Evolutionary conservation across 192 early-diverging fungal species (phyloP), one percentile per base, ranked within the genome.

Genomic region (Podila clonocystis): DNA sequence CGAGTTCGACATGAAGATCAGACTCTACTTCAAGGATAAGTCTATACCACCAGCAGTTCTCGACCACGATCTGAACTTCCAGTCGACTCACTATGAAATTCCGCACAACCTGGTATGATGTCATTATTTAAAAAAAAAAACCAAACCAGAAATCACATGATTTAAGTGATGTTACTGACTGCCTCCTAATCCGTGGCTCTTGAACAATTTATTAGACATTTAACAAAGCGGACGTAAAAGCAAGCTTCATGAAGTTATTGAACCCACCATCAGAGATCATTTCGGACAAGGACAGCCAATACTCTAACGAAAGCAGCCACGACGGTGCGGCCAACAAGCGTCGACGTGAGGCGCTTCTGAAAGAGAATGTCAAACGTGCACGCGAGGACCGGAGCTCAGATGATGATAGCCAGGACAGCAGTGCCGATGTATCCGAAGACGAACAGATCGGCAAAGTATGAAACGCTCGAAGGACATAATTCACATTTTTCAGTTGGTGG

Each of bases 1-100:
- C 11, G 89, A 88, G 68, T 90, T 90, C 68, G 89, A 90, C 65
- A 83, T 90, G 77, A 80, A 85, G 41, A 85, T 90, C 41, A 75
- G 72, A 58, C 57, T 90, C 11, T 73, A 87, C 62, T 90, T 87
- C 64, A 67, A 61, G 8, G 82, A 89, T 58, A 85, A 88, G 24
- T 50, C 73, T 13, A 58, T 71, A 8, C 24, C 69, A 19, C 87
- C 87, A 8, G 60, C 70, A 52, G 63, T 77, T 9, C 61, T 90
- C 52, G 60, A 83, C 11, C 86, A 86, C 70, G 89, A 90, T 66
- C 70, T 90, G 12, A 87, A 90, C 64, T 90, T 90, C 58, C 75
- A 77, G 55, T 55, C 79, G 50, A 41, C 74, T 26, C 76, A 76
- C 28, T 90, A 88, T 58, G 85, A 86, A 52, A 70, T 82, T 9